Conservation (phyloP, 2,329 filamentous ascomycete genomes). For the Chaetothyriales sp. region DNA sequence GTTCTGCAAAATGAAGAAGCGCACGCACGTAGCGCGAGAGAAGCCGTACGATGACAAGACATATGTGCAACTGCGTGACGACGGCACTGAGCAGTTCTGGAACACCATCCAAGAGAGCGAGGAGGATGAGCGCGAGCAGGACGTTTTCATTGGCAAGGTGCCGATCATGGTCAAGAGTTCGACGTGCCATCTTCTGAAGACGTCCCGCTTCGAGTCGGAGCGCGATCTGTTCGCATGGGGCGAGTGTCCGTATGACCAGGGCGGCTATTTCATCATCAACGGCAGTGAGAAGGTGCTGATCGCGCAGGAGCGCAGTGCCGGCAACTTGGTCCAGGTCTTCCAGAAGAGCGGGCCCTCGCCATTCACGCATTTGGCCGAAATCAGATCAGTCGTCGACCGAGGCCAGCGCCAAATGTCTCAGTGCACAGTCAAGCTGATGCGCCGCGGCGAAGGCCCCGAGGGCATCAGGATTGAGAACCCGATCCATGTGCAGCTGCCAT, state of each 20-base stretch:
- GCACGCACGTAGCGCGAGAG: conserved; percentile 69
- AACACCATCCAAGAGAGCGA: conserved; percentile 26
- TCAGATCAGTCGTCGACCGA: conserved; percentile 90
- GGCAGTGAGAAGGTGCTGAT: conserved; percentile 97
- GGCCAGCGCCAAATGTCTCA: conserved; percentile 89
- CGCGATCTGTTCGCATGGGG: conserved; percentile 80
- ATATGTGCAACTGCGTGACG: conserved; percentile 28
- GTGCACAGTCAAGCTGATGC: conserved; percentile 75
- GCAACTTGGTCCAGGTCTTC: conserved; percentile 98
- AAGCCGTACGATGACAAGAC: conserved; percentile 51
- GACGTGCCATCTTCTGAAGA: conserved; percentile 73
- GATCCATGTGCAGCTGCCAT: conserved; percentile 80
- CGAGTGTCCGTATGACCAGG: conserved; percentile 95
- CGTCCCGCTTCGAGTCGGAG: conserved; percentile 38
- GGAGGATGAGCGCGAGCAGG: conserved; percentile 45
- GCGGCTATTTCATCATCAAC: conserved; percentile 98
- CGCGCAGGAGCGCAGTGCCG: conserved; percentile 89
- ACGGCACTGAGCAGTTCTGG: conserved; percentile 19
- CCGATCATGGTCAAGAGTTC: conserved; percentile 97
- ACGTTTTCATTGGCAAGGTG: conserved; percentile 85
- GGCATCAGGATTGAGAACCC: conserved; percentile 18
- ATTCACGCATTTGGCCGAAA: conserved; percentile 86
- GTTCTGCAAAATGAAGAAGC: conserved; percentile 76
- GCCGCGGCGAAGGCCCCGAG: conserved; percentile 62
- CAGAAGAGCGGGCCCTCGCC: conserved; percentile 89